These are phyloP conservation scores for Pseudonitzschia pungens DNA, from an alignment of 108 stramenopile genomes.

Conservation along the genomic window DNA sequence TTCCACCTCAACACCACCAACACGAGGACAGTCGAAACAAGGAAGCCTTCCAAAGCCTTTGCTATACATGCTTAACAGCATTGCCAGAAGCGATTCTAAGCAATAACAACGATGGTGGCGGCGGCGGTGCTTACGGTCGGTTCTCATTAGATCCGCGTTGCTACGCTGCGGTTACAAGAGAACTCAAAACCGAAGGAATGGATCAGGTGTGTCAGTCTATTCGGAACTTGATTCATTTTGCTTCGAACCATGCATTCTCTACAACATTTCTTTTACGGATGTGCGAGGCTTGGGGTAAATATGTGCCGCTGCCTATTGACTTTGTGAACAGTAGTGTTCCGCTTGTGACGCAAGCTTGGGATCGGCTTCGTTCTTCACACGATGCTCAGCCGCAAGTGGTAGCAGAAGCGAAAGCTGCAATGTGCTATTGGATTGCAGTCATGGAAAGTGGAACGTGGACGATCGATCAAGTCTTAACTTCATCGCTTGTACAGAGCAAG, in stretches of 20 bases:
- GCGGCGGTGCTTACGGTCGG: constrained; percentile 56
- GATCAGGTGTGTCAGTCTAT: constrained; percentile 47
- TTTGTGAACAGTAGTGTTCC: constrained; percentile 46
- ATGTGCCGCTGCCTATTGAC: constrained; percentile 57
- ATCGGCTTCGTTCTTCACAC: constrained; percentile 4
- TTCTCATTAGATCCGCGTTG: constrained; percentile 77
- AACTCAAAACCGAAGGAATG: constrained; percentile 63
- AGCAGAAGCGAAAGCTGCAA: constrained; percentile 34
- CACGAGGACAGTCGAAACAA: constrained; percentile 8
- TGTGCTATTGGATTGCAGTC: constrained; percentile 63
- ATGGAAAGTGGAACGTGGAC: constrained; percentile 73
- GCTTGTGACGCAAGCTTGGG: constrained; percentile 19
- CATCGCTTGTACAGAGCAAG: constrained; percentile 45
- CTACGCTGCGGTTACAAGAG: constrained; percentile 57
- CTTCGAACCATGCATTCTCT: constrained; percentile 5
- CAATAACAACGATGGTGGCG: constrained; percentile 42
- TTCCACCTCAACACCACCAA: constrained; percentile 11
- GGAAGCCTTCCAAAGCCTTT: constrained; percentile 31
- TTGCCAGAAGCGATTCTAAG: constrained; percentile 74
- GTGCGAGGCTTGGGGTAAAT: constrained; percentile 73
- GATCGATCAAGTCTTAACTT: constrained; percentile 56
- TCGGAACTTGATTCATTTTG: background rate
- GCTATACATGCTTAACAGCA: constrained; percentile 42
- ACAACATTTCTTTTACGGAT: constrained; percentile 27
- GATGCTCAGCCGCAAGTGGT: constrained; percentile 10